Conservation (phyloP, 352 stramenopile species). For the Pythium sukuiense region DNA sequence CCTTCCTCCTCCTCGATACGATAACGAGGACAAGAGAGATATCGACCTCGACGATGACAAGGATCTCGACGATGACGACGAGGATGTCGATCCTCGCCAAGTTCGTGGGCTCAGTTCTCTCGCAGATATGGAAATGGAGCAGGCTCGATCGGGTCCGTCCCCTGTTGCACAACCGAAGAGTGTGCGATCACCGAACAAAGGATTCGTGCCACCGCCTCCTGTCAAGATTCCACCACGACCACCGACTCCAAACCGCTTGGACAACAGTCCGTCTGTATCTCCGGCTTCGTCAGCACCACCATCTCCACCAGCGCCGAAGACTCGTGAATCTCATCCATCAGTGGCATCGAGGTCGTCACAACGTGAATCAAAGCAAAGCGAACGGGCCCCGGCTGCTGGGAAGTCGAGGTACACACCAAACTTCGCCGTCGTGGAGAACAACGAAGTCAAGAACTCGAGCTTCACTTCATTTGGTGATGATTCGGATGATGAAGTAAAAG, state of each 20-base stretch:
- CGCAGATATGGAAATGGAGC: slow-evolving; percentile 25
- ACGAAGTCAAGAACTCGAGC: slow-evolving; percentile 62
- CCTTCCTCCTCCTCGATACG: slow-evolving; percentile 1
- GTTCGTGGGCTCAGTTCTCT: slow-evolving; percentile 13
- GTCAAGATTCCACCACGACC: slow-evolving; percentile 9
- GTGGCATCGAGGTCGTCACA: slow-evolving; percentile 3
- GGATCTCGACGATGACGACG: slow-evolving; percentile 10
- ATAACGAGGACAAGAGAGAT: not conserved
- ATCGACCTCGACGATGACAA: slow-evolving; percentile 18
- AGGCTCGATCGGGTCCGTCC: slow-evolving; percentile 14
- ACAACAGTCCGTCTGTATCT: slow-evolving; percentile 16
- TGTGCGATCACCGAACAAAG: slow-evolving; percentile 6
- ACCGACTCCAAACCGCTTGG: slow-evolving; percentile 16
- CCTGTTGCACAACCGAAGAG: slow-evolving; percentile 8
- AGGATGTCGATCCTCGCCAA: slow-evolving; percentile 17
- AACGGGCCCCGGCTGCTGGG: slow-evolving; percentile 9
- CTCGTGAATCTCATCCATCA: slow-evolving; percentile 21
- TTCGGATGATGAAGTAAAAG: slow-evolving; percentile 81
- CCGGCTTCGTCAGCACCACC: slow-evolving; percentile 23
- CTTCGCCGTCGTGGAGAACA: slow-evolving; percentile 64
- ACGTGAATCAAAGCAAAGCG: slow-evolving; percentile 24
- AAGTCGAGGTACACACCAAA: slow-evolving; percentile 49
- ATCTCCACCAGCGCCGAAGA: slow-evolving; percentile 29
- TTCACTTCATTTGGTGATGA: slow-evolving; percentile 86
- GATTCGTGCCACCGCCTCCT: slow-evolving; percentile 10